These are phyloP conservation scores for Coriolopsis trogii DNA, from an alignment of 1,284 basidiomycete species.

Conservation along the genomic window DNA sequence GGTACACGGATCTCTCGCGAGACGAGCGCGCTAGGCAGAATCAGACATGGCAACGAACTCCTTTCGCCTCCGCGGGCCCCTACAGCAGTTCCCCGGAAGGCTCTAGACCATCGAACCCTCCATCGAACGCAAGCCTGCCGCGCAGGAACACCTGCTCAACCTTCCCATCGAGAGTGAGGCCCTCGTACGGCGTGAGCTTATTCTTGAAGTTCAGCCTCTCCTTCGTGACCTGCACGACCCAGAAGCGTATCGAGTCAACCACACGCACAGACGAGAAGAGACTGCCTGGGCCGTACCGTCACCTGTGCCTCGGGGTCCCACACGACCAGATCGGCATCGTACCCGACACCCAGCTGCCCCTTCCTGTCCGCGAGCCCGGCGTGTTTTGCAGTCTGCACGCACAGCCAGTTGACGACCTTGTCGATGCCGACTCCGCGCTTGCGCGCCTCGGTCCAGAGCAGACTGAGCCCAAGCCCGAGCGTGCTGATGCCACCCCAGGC, in stretches of 20 bases:
- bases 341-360: slow-evolving; percentile 72
- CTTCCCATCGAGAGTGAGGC: slow-evolving; percentile 41
- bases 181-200: slow-evolving; percentile 88
- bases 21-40: no score
- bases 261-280: neutral
- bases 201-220: slow-evolving; percentile 86
- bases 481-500: slow-evolving; percentile 95
- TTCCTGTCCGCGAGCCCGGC: slow-evolving; percentile 72
- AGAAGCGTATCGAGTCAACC: neutral
- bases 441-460: slow-evolving; percentile 82
- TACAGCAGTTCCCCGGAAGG: no score
- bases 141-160: no score
- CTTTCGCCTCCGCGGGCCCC: no score
- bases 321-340: slow-evolving; percentile 84
- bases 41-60: no score
- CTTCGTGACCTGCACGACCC: slow-evolving; percentile 61
- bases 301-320: slow-evolving; percentile 78
- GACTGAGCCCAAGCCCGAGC: slow-evolving; percentile 83
- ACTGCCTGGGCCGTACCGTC: slow-evolving; percentile 53
- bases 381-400: slow-evolving; percentile 73
- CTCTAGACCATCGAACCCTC: no score
- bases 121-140: no score
- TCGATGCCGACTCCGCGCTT: slow-evolving; percentile 61
- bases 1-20: no score
- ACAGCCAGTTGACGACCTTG: slow-evolving; percentile 76